A percentile compares a stretch with the other conserved stretches of the same genome.
These are phyloP conservation scores for Moniliophthora roreri DNA, from an alignment of 1,284 basidiomycete genomes.

Conservation along the genomic window DNA sequence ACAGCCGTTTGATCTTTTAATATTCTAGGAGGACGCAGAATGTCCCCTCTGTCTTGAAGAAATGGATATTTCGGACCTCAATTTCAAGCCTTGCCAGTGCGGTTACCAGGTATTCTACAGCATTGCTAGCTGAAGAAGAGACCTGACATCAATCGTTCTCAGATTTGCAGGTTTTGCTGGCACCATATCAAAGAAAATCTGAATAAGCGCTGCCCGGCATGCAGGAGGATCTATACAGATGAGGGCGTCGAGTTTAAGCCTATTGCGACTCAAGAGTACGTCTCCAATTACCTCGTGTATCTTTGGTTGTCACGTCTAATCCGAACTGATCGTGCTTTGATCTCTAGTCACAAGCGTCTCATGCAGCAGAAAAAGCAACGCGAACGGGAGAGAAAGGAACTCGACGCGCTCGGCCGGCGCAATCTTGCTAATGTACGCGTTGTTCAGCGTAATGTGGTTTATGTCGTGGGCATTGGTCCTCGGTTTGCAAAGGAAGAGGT, in stretches of 20 bases:
- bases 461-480: constrained; percentile 90
- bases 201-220: constrained; percentile 97
- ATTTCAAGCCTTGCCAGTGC: constrained; percentile 99
- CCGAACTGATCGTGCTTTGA: too few relatives aligned
- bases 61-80: constrained; percentile 98
- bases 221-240: constrained; percentile 91
- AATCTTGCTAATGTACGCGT: constrained; percentile 94
- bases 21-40: constrained; percentile 88
- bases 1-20: constrained; percentile 16
- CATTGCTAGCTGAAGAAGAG: constrained; percentile 15
- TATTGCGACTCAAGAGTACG: constrained; percentile 94
- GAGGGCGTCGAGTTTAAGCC: constrained; percentile 95
- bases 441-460: constrained; percentile 95
- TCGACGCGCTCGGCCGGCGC: constrained; percentile 85
- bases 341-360: constrained; percentile 84
- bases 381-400: constrained; percentile 95
- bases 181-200: constrained; percentile 97
- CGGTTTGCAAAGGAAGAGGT: constrained; percentile 96
- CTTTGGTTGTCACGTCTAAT: neutral
- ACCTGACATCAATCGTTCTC: constrained; percentile 15
- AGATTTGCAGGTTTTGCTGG: constrained; percentile 99
- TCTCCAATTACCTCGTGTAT: constrained; percentile 19
- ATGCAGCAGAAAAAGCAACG: constrained; percentile 96
- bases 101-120: constrained; percentile 82
- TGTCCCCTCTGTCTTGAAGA: constrained; percentile 99